phyloP scores from a whole-genome alignment of 2,329 filamentous ascomycete genomes.

The Malbranchea zuffiana region DNA sequence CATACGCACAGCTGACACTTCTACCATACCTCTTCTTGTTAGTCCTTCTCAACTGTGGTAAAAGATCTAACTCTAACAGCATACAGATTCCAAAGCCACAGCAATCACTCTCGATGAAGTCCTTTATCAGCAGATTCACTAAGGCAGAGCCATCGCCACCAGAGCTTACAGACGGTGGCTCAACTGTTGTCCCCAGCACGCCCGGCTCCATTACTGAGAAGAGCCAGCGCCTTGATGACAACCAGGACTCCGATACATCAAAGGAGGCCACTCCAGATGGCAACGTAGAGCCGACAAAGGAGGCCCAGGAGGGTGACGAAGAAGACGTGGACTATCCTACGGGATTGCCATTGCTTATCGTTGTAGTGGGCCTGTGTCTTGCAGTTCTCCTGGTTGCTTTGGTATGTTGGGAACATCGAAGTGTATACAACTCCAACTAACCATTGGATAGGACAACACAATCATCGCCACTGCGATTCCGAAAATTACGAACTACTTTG shows the following conservation, averaged over 20 bases:
- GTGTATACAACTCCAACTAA: neutral
- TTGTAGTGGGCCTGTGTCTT: conserved; percentile 13
- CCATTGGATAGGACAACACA: conserved; percentile 31
- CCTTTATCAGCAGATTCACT: conserved; percentile 6
- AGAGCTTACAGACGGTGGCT: conserved; percentile 3
- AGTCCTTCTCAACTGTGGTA: no score
- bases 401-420: conserved; percentile 6
- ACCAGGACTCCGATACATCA: neutral
- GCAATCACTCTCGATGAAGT: conserved; percentile 3
- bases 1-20: no score
- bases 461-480: conserved; percentile 40
- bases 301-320: conserved; percentile 4
- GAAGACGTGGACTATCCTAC: conserved; percentile 7
- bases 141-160: neutral
- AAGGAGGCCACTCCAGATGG: no score
- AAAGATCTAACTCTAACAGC: no score
- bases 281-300: no score
- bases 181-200: conserved; percentile 7
- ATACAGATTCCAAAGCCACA: no score
- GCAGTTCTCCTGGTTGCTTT: conserved; percentile 15
- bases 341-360: conserved; percentile 12
- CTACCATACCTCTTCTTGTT: no score
- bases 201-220: conserved; percentile 3
- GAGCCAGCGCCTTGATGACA: neutral
- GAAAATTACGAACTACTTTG: conserved; percentile 38